A percentile compares a stretch with the other conserved stretches of the same genome.
Conservation (phyloP, 805 yeast species). For the Ascoidea rubescens region DNA sequence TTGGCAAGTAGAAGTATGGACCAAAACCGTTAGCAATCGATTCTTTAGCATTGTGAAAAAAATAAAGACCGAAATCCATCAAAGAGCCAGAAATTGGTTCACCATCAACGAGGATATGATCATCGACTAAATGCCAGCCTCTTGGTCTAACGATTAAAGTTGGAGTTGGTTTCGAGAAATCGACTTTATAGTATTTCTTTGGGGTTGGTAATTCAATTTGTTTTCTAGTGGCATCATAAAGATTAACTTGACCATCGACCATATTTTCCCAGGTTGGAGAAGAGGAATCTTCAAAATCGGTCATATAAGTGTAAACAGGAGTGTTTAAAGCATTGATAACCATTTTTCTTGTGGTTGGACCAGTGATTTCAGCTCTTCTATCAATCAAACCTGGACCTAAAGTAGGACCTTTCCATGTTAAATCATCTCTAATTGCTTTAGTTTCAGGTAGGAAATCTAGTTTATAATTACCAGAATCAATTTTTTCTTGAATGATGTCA, state of each 20-base stretch:
- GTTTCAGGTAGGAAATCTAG: constrained; percentile 52
- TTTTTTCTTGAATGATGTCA: constrained; percentile 35
- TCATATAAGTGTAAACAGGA: constrained; percentile 60
- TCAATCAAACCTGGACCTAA: constrained; percentile 57
- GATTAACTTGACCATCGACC: constrained; percentile 56
- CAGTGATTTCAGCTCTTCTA: constrained; percentile 64
- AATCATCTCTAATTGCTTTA: constrained; percentile 43
- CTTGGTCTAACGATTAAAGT: constrained; percentile 40
- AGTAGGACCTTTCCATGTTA: constrained; percentile 58
- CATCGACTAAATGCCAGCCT: constrained; percentile 65
- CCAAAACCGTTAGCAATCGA: constrained; percentile 43
- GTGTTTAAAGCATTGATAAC: constrained; percentile 62
- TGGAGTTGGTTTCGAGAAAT: constrained; percentile 36
- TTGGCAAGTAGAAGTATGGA: constrained; percentile 62
- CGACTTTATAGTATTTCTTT: constrained; percentile 30
- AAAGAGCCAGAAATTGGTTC: constrained; percentile 53
- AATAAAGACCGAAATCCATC: constrained; percentile 59
- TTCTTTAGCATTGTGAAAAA: constrained; percentile 56
- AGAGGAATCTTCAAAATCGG: constrained; percentile 62
- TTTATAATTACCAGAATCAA: constrained; percentile 54
- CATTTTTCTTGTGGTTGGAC: constrained; percentile 57
- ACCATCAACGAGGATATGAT: constrained; percentile 52
- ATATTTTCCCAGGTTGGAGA: constrained; percentile 60
- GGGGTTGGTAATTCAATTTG: constrained; percentile 25
- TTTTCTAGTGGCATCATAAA: constrained; percentile 55